These are phyloP conservation scores for Geotrichum siamense DNA, from an alignment of 1,139 yeast species.

Conservation along the genomic window DNA sequence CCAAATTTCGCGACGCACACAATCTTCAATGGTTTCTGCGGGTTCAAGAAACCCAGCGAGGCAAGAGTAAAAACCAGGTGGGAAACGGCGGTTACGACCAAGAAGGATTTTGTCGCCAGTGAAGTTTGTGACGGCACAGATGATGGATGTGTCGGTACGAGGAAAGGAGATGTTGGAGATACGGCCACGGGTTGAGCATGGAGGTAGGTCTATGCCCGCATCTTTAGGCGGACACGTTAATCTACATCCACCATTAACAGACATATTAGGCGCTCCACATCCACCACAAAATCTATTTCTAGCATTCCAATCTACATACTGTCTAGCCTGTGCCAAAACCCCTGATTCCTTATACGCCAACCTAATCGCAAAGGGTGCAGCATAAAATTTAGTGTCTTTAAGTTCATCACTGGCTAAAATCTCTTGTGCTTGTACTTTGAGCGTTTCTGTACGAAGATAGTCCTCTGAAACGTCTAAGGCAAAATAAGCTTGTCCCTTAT, in stretches of 20 bases:
- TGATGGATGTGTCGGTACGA: slow-evolving; percentile 81
- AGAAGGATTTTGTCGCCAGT: slow-evolving; percentile 59
- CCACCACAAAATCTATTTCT: slow-evolving; percentile 80
- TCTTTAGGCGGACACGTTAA: slow-evolving; percentile 46
- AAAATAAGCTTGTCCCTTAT: slow-evolving; percentile 67
- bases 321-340: slow-evolving; percentile 70
- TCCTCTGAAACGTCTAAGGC: slow-evolving; percentile 56
- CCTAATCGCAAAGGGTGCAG: slow-evolving; percentile 25
- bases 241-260: slow-evolving; percentile 79
- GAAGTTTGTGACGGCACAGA: slow-evolving; percentile 64
- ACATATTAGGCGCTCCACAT: slow-evolving; percentile 66
- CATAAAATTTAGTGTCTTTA: slow-evolving; percentile 31
- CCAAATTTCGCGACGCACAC: slow-evolving; percentile 85
- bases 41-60: slow-evolving; percentile 97
- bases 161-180: slow-evolving; percentile 67
- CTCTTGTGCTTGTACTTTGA: slow-evolving; percentile 19
- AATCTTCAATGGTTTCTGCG: slow-evolving; percentile 82
- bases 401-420: slow-evolving; percentile 28
- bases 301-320: slow-evolving; percentile 78
- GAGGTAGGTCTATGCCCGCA: slow-evolving; percentile 23
- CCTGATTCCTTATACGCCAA: slow-evolving; percentile 43
- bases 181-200: slow-evolving; percentile 35
- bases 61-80: slow-evolving; percentile 55
- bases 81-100: slow-evolving; percentile 58
- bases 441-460: slow-evolving; percentile 16